Evolutionary conservation across 2,329 filamentous ascomycete species (phyloP).

Genomic region (Penicillium hesseltinei): DNA sequence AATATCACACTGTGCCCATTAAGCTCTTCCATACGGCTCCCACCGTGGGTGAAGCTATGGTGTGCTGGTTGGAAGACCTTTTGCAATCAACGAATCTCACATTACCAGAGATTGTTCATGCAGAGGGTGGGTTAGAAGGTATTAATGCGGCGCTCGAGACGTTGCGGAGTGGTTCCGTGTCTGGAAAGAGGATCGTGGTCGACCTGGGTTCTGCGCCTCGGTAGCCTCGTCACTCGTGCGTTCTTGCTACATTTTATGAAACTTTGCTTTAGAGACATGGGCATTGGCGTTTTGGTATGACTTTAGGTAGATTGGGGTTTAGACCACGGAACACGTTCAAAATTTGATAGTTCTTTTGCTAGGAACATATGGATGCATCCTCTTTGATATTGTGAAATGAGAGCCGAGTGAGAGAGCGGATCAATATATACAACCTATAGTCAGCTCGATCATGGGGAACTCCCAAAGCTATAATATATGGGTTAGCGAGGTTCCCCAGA

Average conservation of each 20-base stretch:
- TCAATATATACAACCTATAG: not conserved
- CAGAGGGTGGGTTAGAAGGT: slow-evolving; percentile 61
- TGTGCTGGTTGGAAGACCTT: slow-evolving; percentile 66
- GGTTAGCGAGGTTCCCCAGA: not conserved
- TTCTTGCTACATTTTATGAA: not conserved
- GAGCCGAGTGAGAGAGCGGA: not conserved
- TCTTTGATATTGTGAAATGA: not conserved
- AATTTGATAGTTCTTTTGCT: not conserved
- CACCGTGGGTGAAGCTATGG: slow-evolving; percentile 61
- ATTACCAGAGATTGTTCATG: slow-evolving; percentile 64
- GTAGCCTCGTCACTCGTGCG: not conserved
- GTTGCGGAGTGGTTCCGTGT: slow-evolving; percentile 64
- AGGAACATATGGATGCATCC: not conserved
- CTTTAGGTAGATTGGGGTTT: not conserved
- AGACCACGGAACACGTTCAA: not conserved
- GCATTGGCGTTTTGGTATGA: slow-evolving; percentile 10
- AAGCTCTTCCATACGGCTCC: slow-evolving; percentile 72
- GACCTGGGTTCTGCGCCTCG: slow-evolving; percentile 20
- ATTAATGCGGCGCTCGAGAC: slow-evolving; percentile 68
- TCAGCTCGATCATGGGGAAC: not conserved
- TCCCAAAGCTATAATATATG: too few species aligned
- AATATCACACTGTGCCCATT: slow-evolving; percentile 67
- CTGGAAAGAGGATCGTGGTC: slow-evolving; percentile 69
- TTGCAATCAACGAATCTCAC: slow-evolving; percentile 54
- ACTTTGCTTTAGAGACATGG: not conserved